Percentiles rank a stretch among this genome's conserved stretches.
Conservation (phyloP, 371 early-diverging fungal genomes). For the Mucor ambiguus region DNA sequence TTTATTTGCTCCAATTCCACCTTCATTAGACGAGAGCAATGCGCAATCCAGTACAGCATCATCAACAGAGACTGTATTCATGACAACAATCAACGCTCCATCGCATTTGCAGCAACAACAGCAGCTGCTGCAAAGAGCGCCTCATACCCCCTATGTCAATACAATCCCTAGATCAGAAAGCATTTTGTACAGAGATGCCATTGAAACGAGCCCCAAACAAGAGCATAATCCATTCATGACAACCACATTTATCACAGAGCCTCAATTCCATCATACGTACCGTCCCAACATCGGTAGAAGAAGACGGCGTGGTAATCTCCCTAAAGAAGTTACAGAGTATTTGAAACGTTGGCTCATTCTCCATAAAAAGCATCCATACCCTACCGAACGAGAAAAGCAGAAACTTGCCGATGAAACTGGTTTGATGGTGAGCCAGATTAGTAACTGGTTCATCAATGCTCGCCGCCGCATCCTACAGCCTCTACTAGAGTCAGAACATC, state of each 20-base stretch:
- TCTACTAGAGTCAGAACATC: conserved; percentile 41
- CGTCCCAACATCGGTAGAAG: conserved; percentile 20
- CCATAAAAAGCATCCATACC: conserved; percentile 82
- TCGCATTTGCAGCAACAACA: neutral
- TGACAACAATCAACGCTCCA: neutral
- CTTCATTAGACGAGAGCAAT: neutral
- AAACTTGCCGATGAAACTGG: conserved; percentile 65
- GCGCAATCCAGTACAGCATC: neutral
- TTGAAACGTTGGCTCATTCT: conserved; percentile 77
- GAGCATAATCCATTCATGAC: neutral
- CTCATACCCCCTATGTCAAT: neutral
- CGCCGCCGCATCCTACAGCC: conserved; percentile 70
- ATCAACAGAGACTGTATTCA: neutral
- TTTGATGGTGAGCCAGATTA: conserved; percentile 76
- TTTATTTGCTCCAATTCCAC: neutral
- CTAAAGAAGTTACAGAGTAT: conserved; percentile 64
- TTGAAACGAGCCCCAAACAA: neutral
- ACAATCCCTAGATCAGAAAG: neutral
- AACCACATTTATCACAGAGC: conserved; percentile 16
- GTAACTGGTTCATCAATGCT: conserved; percentile 93
- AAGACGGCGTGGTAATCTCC: conserved; percentile 64
- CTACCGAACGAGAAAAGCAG: conserved; percentile 79
- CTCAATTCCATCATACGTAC: conserved; percentile 16
- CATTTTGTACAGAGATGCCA: neutral
- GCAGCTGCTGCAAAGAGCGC: neutral